These are phyloP conservation scores for Castanea mollissima DNA, from an alignment of 306 rosid genomes.

Conservation along the genomic window DNA sequence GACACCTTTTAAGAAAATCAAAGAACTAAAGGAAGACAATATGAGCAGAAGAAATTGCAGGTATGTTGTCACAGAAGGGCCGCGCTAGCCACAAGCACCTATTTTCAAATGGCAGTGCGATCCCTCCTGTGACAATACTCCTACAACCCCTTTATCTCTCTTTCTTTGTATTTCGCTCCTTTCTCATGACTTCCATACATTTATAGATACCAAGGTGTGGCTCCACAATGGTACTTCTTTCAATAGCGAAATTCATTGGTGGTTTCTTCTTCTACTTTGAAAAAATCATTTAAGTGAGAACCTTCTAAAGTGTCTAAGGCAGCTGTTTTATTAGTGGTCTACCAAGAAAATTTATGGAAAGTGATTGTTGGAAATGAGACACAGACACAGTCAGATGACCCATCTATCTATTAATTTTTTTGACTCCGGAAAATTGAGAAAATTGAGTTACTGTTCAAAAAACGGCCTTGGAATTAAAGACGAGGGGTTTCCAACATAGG, in stretches of 20 bases:
- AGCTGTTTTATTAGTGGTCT: not conserved
- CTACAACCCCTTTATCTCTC: not conserved
- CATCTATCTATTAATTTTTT: not conserved
- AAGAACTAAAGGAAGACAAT: not conserved
- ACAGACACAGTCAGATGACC: not conserved
- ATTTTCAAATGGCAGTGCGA: not conserved
- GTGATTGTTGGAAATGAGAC: not conserved
- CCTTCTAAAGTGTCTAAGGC: not conserved
- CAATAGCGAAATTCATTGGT: not conserved
- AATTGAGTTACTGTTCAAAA: not conserved
- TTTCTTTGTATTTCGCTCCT: not conserved
- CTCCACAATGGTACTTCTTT: not conserved
- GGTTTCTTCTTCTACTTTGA: not conserved
- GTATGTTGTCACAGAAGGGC: not conserved
- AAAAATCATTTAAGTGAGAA: not conserved
- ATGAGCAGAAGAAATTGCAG: not conserved
- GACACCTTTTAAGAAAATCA: not conserved
- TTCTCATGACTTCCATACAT: not conserved
- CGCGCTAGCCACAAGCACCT: not conserved
- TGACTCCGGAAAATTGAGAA: not conserved
- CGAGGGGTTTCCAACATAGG: not conserved
- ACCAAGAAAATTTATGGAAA: not conserved
- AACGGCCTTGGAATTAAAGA: not conserved
- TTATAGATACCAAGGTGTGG: not conserved
- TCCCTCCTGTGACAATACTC: constrained; percentile 1